Evolutionary conservation across 2,329 filamentous ascomycete genomes (phyloP).

Genomic region (Claviceps sorghi): DNA sequence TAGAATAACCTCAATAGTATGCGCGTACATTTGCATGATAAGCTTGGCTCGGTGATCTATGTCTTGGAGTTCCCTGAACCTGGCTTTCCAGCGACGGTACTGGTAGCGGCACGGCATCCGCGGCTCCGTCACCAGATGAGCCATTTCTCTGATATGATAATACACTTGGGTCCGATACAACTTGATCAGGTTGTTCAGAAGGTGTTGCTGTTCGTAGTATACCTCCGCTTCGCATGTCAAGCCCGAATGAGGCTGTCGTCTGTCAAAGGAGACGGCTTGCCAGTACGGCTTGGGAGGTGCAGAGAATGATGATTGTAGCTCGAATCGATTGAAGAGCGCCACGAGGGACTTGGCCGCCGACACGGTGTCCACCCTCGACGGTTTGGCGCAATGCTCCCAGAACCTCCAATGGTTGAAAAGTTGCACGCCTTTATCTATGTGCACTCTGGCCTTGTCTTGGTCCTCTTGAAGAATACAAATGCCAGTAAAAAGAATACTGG

Average conservation of each 20-base stretch:
- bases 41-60: neutral
- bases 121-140: neutral
- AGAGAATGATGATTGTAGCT: constrained; percentile 3
- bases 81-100: constrained; percentile 4
- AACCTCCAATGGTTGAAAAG: constrained; percentile 8
- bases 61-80: constrained; percentile 3
- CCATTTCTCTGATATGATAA: neutral
- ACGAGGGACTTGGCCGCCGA: constrained; percentile 5
- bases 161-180: constrained; percentile 1
- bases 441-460: constrained; percentile 5
- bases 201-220: constrained; percentile 3
- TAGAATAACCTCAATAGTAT: constrained; percentile 1
- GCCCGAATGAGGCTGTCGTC: neutral
- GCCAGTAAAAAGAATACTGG: constrained; percentile 6
- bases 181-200: constrained; percentile 2
- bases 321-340: constrained; percentile 6
- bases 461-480: constrained; percentile 8
- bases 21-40: constrained; percentile 3
- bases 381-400: constrained; percentile 3
- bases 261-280: constrained; percentile 1
- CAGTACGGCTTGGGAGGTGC: neutral
- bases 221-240: neutral
- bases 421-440: constrained; percentile 4
- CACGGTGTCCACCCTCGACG: neutral
- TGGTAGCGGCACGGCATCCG: constrained; percentile 1